Percentiles rank a stretch among this genome's conserved stretches.
Conservation (phyloP, 1,139 yeast genomes). For the Kurtzmaniella quercitrusa region DNA sequence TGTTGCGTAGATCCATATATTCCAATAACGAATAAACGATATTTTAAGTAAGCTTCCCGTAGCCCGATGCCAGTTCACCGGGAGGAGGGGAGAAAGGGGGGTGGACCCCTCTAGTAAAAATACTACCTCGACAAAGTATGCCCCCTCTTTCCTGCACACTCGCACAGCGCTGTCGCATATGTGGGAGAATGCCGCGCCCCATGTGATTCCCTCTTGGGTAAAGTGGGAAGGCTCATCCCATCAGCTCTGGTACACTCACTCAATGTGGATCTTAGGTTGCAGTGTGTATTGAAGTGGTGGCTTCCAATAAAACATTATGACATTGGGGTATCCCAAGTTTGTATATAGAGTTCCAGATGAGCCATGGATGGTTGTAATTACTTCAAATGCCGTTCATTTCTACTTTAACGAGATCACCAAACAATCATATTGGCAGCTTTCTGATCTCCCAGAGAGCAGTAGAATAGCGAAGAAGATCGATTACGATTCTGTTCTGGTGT, state of each 20-base stretch:
- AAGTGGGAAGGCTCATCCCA: neutral
- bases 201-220: neutral
- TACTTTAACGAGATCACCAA: slow-evolving; percentile 21
- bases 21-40: neutral
- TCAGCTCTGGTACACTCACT: neutral
- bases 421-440: slow-evolving; percentile 32
- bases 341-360: slow-evolving; percentile 17
- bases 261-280: neutral
- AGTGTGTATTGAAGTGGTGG: neutral
- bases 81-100: neutral
- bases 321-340: slow-evolving; percentile 12
- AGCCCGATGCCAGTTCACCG: neutral
- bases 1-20: neutral
- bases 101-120: neutral
- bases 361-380: slow-evolving; percentile 29
- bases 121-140: neutral
- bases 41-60: neutral
- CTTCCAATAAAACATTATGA: neutral
- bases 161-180: neutral
- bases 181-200: neutral
- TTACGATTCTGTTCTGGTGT: slow-evolving; percentile 27
- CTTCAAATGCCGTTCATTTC: slow-evolving; percentile 26
- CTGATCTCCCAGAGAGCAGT: slow-evolving; percentile 20
- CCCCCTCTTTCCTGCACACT: neutral
- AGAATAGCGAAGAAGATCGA: slow-evolving; percentile 18